Percentiles rank a stretch among this genome's conserved stretches.
Evolutionary conservation across 192 early-diverging fungal species (phyloP).

Genomic region (Rhizophagus sp.): DNA sequence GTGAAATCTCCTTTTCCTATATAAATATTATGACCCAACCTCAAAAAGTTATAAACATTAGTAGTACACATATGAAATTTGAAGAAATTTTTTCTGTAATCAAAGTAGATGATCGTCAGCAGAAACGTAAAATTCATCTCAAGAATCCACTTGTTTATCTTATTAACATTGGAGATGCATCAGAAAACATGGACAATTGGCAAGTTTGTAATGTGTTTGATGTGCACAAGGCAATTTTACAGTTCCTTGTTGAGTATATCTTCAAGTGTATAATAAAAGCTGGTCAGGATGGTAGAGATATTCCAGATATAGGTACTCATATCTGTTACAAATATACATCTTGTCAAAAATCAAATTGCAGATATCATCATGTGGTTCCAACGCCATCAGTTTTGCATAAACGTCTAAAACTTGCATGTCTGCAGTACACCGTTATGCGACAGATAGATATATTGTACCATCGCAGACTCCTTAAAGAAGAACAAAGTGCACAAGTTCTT

Average conservation of each 20-base stretch:
- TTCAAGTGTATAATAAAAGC: background rate
- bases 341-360: background rate
- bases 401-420: background rate
- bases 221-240: background rate
- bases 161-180: background rate
- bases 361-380: conserved; percentile 19
- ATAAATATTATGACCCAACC: background rate
- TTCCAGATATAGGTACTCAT: background rate
- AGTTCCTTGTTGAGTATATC: conserved; percentile 14
- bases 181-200: background rate
- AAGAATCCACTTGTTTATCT: background rate
- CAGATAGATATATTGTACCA: conserved; percentile 8
- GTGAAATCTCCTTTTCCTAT: background rate
- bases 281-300: background rate
- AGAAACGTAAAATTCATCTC: background rate
- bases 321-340: background rate
- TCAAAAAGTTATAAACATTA: background rate
- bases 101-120: background rate
- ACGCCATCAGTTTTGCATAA: conserved; percentile 1
- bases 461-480: background rate
- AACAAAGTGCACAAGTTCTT: background rate
- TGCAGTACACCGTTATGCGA: conserved; percentile 8
- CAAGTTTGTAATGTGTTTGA: background rate
- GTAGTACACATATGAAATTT: background rate
- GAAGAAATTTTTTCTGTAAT: conserved; percentile 6